phyloP scores from a whole-genome alignment of 805 yeast genomes.

The Diddensiella transvaalensis region DNA sequence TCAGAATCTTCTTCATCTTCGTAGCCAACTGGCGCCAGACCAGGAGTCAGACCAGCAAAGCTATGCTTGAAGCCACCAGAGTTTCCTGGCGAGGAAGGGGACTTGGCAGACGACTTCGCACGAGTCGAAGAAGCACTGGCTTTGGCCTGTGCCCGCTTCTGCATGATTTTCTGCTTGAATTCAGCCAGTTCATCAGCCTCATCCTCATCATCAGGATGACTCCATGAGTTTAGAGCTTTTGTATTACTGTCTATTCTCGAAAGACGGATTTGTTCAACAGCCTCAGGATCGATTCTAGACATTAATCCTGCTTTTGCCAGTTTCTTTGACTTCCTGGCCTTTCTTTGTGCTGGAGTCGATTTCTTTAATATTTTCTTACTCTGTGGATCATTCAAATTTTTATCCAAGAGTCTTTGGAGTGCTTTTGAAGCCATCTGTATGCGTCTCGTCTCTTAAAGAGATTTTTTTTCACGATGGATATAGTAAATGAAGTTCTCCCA shows the following conservation, averaged over 20 bases:
- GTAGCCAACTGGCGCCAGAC: slow-evolving; percentile 29
- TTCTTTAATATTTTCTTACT: slow-evolving; percentile 4
- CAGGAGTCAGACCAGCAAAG: slow-evolving; percentile 27
- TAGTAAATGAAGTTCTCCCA: too few relatives aligned
- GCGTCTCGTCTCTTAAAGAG: too few relatives aligned
- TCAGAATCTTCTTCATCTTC: slow-evolving; percentile 24
- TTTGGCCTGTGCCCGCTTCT: slow-evolving; percentile 6
- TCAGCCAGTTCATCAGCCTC: slow-evolving; percentile 14
- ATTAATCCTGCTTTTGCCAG: slow-evolving; percentile 18
- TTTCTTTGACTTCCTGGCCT: slow-evolving; percentile 18
- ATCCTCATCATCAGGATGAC: background rate
- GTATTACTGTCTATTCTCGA: slow-evolving; percentile 1
- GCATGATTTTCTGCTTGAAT: slow-evolving; percentile 11
- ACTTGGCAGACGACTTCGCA: slow-evolving; percentile 1
- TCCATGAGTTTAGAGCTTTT: slow-evolving; percentile 15
- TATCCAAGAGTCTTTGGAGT: background rate
- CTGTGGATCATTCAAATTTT: background rate
- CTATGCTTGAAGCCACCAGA: background rate
- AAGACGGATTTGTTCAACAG: background rate
- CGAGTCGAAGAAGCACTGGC: background rate
- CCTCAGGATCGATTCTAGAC: slow-evolving; percentile 11
- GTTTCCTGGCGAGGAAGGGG: background rate
- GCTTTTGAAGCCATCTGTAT: too few relatives aligned
- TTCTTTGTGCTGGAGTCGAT: slow-evolving; percentile 8
- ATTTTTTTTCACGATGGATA: too few relatives aligned